Evolutionary conservation across 768 basidiomycete species (phyloP).

Genomic region (Hysterangium stoloniferum): DNA sequence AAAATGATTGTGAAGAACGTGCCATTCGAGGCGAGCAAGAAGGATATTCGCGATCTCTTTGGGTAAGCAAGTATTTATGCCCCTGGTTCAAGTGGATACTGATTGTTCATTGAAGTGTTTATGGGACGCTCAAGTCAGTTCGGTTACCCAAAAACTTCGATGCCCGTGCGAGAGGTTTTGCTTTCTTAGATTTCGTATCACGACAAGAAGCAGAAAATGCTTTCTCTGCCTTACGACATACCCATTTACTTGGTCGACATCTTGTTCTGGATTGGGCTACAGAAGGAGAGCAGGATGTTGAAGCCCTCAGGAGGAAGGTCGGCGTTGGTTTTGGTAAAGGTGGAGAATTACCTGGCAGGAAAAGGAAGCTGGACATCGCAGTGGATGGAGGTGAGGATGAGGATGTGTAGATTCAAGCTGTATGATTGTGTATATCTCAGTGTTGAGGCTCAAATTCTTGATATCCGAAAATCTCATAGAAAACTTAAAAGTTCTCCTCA

Average conservation of each 20-base stretch:
- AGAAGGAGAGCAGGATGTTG: conserved; percentile 72
- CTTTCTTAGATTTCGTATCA: conserved; percentile 90
- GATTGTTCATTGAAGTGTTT: conserved; percentile 44
- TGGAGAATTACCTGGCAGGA: conserved; percentile 62
- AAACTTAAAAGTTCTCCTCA: no score
- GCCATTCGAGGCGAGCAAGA: conserved; percentile 93
- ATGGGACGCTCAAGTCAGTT: conserved; percentile 90
- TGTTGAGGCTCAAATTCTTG: no score
- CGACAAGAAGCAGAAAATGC: conserved; percentile 87
- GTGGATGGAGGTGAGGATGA: conserved; percentile 29
- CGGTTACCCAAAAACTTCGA: conserved; percentile 91
- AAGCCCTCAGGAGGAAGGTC: conserved; percentile 67
- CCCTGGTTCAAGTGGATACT: not conserved
- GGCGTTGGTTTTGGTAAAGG: conserved; percentile 71
- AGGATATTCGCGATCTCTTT: conserved; percentile 85
- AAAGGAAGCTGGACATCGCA: conserved; percentile 55
- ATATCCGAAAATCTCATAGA: no score
- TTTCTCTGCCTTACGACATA: conserved; percentile 79
- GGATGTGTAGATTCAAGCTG: no score
- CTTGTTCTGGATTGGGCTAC: conserved; percentile 93
- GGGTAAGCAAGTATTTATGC: conserved; percentile 45
- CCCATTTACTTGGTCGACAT: conserved; percentile 93
- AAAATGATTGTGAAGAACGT: conserved; percentile 99
- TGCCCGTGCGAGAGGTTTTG: conserved; percentile 84
- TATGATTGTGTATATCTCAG: no score